Base-by-base conservation (phyloP, 2,329 filamentous ascomycete genomes). In the Xylaria sp. region DNA sequence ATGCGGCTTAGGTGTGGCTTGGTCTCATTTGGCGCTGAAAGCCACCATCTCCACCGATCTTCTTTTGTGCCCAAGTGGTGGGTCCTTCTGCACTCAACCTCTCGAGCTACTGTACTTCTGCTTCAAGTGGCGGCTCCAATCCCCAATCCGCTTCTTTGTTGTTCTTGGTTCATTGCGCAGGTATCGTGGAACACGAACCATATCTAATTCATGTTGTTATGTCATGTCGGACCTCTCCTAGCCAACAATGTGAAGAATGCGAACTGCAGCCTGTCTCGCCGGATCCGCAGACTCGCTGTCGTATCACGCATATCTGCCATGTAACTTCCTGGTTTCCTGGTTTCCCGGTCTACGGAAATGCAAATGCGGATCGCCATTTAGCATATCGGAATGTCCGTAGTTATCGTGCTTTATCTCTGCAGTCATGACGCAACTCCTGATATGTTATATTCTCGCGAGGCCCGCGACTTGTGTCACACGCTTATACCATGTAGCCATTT, bases 301-400 rank as follows among this genome's bases (percentile, higher is more conserved):
- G 17, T 33, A 54, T 15, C 27, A 15, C 15, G 9, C 10, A 38
- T 19, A 13, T n/a, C n/a, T n/a, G 23, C 10, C 59, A 54, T 55
- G 27, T 33, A 19, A n/a, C n/a, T 49, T 25, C 23, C 4, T 38
- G 5, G 21, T 11, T 55, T 15, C 29, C 23, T 51, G 4, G 40
- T 44, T n/a, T n/a, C 21, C 31, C 38, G 53, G 44, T 54, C 33
- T 58, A 64, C 59, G 66, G 68, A 70, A 67, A 70, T 64, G 68
- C 48, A 62, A 63, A 70, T 69, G 70, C 69, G 69, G 69, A 72
- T 70, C 71, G 59, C 67, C 66, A 69, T 71, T 70, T 68, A 59
- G 62, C 65, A 68, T 68, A 68, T 71, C 69, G 71, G 70, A 71
- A 71, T 68, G 65, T 67, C 67, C 65, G 64, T 67, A 65, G 67